These are phyloP conservation scores for Smallanthus sonchifolius DNA, from an alignment of 129 eudicot species.

Conservation along the genomic window DNA sequence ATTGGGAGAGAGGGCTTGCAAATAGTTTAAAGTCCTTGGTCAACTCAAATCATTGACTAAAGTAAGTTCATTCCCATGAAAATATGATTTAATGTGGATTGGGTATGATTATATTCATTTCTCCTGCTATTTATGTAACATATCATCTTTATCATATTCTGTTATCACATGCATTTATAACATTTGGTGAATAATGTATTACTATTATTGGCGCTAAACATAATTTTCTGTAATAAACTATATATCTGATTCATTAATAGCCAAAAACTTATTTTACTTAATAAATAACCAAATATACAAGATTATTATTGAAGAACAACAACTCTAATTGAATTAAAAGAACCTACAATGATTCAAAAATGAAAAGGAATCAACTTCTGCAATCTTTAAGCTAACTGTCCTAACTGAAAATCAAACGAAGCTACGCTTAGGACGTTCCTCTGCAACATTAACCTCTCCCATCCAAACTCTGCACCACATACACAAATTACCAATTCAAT, in stretches of 20 bases:
- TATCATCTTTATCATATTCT: no score
- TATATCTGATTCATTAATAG: neutral
- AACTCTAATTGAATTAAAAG: constrained; percentile 16
- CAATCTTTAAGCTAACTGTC: neutral
- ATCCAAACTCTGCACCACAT: constrained; percentile 57
- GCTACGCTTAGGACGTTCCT: constrained; percentile 54
- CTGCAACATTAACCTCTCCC: constrained; percentile 79
- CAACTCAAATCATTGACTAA: neutral
- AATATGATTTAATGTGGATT: neutral
- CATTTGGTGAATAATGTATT: no score
- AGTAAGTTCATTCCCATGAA: neutral
- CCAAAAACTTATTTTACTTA: neutral
- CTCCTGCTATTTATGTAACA: neutral
- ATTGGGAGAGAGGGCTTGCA: neutral
- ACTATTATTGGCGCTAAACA: neutral
- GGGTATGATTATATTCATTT: neutral
- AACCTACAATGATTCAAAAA: constrained; percentile 28
- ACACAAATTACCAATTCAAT: neutral
- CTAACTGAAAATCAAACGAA: constrained; percentile 34
- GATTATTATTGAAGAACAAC: constrained; percentile 4
- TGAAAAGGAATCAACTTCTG: constrained; percentile 11
- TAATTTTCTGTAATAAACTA: neutral
- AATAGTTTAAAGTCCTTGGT: constrained; percentile 14
- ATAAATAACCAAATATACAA: neutral
- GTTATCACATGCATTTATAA: no score